phyloP scores from a whole-genome alignment of 192 early-diverging fungal genomes.

The Entomortierella lignicola region DNA sequence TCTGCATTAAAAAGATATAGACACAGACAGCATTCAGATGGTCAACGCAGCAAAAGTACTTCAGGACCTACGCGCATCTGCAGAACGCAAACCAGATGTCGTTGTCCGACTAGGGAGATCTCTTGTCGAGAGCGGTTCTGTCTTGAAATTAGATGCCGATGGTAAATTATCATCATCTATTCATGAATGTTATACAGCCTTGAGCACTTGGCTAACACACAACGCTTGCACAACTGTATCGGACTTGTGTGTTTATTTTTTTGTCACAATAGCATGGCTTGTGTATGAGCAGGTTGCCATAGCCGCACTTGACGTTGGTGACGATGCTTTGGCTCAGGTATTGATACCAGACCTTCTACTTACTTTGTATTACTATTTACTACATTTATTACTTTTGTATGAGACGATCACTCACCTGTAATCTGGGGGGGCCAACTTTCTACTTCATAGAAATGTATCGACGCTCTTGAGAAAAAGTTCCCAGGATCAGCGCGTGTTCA shows the following conservation, averaged over 20 bases:
- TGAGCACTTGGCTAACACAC: no score
- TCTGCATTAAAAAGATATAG: no score
- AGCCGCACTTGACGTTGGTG: conserved; percentile 83
- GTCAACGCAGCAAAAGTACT: conserved; percentile 55
- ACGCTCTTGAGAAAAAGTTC: conserved; percentile 72
- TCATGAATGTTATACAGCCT: no score
- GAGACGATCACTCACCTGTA: neutral
- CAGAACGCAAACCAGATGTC: conserved; percentile 57
- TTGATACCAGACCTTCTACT: no score
- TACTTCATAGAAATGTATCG: conserved; percentile 62
- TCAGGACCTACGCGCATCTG: conserved; percentile 58
- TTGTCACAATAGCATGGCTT: conserved; percentile 65
- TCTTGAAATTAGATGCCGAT: conserved; percentile 57
- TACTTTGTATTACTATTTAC: no score
- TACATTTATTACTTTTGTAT: no score
- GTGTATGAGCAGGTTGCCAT: conserved; percentile 86
- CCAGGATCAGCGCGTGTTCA: conserved; percentile 75
- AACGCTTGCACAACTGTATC: no score
- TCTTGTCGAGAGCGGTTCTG: conserved; percentile 38
- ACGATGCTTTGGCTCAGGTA: conserved; percentile 73
- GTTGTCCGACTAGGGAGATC: conserved; percentile 57
- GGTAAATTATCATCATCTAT: conserved; percentile 29
- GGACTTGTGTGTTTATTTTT: no score
- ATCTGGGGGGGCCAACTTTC: no score
- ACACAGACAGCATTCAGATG: conserved; percentile 12